Evolutionary conservation across 176 grass and related monocot genomes (phyloP).

Genomic region (Oryza officinalis): DNA sequence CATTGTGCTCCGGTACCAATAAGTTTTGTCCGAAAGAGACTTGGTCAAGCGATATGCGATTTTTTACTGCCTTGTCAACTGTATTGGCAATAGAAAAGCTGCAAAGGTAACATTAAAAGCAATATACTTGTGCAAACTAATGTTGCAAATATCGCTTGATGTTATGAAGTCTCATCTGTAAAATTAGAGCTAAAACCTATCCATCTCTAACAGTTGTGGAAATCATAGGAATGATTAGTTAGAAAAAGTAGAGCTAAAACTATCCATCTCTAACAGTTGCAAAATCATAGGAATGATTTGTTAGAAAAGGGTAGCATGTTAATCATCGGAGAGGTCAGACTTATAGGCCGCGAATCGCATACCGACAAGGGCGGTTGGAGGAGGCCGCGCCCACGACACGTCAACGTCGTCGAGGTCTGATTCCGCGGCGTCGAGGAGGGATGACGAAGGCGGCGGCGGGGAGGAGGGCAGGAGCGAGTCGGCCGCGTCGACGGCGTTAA

Average conservation of each 20-base stretch:
- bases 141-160: not conserved
- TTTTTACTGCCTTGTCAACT: not conserved
- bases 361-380: not conserved
- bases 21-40: too few species aligned
- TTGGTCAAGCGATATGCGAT: too few species aligned
- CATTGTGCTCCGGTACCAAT: not conserved
- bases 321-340: not conserved
- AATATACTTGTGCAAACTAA: not conserved
- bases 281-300: not conserved
- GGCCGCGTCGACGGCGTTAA: not conserved
- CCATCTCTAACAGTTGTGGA: not conserved
- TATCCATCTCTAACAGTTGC: not conserved
- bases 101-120: not conserved
- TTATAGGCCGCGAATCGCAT: not conserved
- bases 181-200: not conserved
- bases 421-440: not conserved
- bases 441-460: not conserved
- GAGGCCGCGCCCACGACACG: not conserved
- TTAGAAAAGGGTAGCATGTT: not conserved
- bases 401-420: not conserved
- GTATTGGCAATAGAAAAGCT: not conserved
- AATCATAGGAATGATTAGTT: not conserved
- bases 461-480: slow-evolving; percentile 20
- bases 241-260: not conserved
- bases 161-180: not conserved